Evolutionary conservation across 2,329 filamentous ascomycete species (phyloP), one percentile per base, ranked within the genome.

Genomic region (Colletotrichum sp.): DNA sequence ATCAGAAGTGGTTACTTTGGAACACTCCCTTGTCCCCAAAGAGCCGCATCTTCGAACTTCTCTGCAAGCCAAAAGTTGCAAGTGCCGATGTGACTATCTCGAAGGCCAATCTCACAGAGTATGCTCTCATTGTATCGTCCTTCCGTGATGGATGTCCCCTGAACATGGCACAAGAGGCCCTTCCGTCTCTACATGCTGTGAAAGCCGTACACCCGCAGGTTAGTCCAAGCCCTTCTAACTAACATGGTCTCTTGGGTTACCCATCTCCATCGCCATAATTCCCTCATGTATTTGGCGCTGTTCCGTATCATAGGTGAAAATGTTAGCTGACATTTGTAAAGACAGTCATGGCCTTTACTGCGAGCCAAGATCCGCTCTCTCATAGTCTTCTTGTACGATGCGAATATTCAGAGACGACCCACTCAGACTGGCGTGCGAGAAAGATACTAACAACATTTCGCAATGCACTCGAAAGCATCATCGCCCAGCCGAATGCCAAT

Each of bases 361-460:
- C 71, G 10, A 48, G 36, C 5, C 56, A 43, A 38, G 66, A 73
- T 16, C 16, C 67, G 24, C 56, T 73, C 34, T 55, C 71, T 13
- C 67, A 26, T 16, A 48, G 66, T 2, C 56, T 70, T 7, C 38
- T 73, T 24, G 12, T 73, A 21, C 48, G 32, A 26, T 73, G 66
- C 13, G 66, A 73, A 60, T 70, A 70, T 28, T 34, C 55, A 9
- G 18, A 34, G 10, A 38, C 58, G 12, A 34, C 43, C 18, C 34
- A 38, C n/a, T 73, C 71, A 15, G 58, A 58, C 5, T 73, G 71
- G 71, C 48, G 70, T 21, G 71, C 66, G 8, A 65, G 48, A 65
- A 34, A 60, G 10, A 62, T 70, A 6, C 9, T 73, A 6, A 8
- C 10, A 9, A 73, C 71, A 8, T 56, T 64, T 13, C 66, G 66